phyloP scores from a whole-genome alignment of 257 asterid genomes.

The Phtheirospermum japonicum region DNA sequence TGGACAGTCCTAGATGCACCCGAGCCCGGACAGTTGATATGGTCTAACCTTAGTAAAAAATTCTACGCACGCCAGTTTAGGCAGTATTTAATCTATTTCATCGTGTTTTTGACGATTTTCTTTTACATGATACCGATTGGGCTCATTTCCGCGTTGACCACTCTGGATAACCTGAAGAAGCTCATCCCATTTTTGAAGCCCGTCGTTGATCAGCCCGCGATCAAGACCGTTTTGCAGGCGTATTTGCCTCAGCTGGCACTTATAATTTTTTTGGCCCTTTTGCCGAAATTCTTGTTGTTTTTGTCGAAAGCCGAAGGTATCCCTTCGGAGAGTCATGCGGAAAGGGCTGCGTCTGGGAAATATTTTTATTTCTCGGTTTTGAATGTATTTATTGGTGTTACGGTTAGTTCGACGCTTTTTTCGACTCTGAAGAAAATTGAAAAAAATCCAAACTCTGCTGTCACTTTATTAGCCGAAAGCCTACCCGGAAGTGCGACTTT shows the following conservation, averaged over 20 bases:
- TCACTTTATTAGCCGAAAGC: constrained; percentile 58
- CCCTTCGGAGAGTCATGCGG: constrained; percentile 66
- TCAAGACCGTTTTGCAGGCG: constrained; percentile 77
- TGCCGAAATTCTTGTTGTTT: constrained; percentile 69
- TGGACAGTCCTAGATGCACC: constrained; percentile 89
- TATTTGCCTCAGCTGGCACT: constrained; percentile 93
- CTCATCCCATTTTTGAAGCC: constrained; percentile 68
- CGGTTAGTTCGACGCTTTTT: constrained; percentile 69
- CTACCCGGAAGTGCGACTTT: constrained; percentile 96
- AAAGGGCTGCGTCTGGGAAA: constrained; percentile 91
- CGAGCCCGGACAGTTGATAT: constrained; percentile 67
- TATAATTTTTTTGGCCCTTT: constrained; percentile 69
- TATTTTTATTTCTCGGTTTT: constrained; percentile 76
- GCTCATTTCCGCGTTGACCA: constrained; percentile 77
- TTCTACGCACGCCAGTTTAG: constrained; percentile 56
- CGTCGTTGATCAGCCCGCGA: constrained; percentile 33
- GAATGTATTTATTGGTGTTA: constrained; percentile 88
- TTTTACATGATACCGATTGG: constrained; percentile 91
- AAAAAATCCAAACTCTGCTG: constrained; percentile 40
- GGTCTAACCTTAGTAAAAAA: constrained; percentile 65
- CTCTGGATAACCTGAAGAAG: constrained; percentile 71
- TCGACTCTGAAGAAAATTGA: constrained; percentile 45
- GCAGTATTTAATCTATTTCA: constrained; percentile 48
- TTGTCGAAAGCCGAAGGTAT: constrained; percentile 89
- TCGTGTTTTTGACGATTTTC: constrained; percentile 83